Evolutionary conservation across 805 yeast species (phyloP).

Genomic region (Candida peoriensis): DNA sequence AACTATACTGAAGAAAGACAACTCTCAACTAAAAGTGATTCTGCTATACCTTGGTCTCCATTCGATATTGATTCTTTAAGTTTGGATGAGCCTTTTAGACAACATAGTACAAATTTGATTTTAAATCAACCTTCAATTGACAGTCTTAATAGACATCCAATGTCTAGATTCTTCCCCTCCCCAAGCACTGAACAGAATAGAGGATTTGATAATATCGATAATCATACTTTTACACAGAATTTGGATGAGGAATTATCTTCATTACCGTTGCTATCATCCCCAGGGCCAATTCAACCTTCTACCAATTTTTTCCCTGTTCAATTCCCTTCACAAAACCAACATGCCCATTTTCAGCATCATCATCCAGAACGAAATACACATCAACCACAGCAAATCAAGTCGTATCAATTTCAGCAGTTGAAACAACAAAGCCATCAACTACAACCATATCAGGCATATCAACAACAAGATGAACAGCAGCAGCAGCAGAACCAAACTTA

Average conservation of each 20-base stretch:
- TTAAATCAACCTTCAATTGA: conserved; percentile 7
- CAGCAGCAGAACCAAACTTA: conserved; percentile 1
- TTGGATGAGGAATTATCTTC: too few species aligned
- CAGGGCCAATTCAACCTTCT: too few species aligned
- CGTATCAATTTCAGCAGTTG: too few species aligned
- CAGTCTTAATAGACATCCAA: conserved; percentile 2
- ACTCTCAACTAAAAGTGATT: conserved; percentile 23
- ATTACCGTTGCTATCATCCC: too few species aligned
- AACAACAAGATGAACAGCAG: background rate
- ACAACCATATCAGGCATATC: background rate
- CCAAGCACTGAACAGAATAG: background rate
- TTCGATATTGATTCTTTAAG: conserved; percentile 19
- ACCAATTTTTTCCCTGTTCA: too few species aligned
- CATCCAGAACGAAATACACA: too few species aligned
- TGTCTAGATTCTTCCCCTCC: conserved; percentile 25
- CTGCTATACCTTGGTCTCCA: conserved; percentile 23
- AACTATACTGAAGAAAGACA: conserved; percentile 18
- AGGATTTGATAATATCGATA: background rate
- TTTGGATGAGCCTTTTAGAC: conserved; percentile 14
- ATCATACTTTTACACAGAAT: too few species aligned
- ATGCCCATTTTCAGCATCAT: too few species aligned
- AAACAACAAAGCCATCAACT: conserved; percentile 2
- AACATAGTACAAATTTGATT: background rate
- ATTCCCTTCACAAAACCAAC: too few species aligned
- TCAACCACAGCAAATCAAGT: too few species aligned